A percentile compares a stretch with the other conserved stretches of the same genome.
Evolutionary conservation across 345 rosid species (phyloP).

Genomic region (Arabis alpina): DNA sequence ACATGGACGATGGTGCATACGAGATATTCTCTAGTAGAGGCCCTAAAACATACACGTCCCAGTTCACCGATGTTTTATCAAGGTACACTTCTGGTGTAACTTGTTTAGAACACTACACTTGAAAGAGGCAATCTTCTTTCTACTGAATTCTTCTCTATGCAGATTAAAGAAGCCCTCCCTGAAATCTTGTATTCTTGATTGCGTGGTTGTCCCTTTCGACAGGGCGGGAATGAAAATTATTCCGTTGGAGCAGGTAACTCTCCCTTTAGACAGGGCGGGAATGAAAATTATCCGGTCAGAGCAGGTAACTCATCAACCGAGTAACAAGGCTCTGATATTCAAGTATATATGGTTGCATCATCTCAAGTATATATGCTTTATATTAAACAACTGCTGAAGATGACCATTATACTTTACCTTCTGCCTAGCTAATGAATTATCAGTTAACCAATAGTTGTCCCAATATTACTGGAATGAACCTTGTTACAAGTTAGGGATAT

Average conservation of each 20-base stretch:
- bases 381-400: too few relatives aligned
- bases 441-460: too few relatives aligned
- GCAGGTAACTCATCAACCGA: not conserved
- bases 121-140: slow-evolving; percentile 16
- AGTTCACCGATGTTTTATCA: slow-evolving; percentile 85
- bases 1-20: slow-evolving; percentile 78
- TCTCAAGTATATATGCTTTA: too few relatives aligned
- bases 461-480: too few relatives aligned
- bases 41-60: slow-evolving; percentile 84
- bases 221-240: slow-evolving; percentile 73
- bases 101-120: slow-evolving; percentile 7
- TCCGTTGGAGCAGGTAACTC: slow-evolving; percentile 76
- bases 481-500: too few relatives aligned
- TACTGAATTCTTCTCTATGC: slow-evolving; percentile 36
- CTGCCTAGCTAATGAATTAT: too few relatives aligned
- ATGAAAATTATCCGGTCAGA: too few relatives aligned
- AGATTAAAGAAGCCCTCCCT: slow-evolving; percentile 78
- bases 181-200: slow-evolving; percentile 82
- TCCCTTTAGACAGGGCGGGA: too few relatives aligned
- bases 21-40: slow-evolving; percentile 88
- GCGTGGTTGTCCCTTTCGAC: slow-evolving; percentile 91
- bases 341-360: too few relatives aligned
- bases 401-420: too few relatives aligned
- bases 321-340: too few relatives aligned
- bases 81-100: slow-evolving; percentile 52